Base-by-base conservation (phyloP, 352 stramenopile genomes). In the Pythium volutum region DNA sequence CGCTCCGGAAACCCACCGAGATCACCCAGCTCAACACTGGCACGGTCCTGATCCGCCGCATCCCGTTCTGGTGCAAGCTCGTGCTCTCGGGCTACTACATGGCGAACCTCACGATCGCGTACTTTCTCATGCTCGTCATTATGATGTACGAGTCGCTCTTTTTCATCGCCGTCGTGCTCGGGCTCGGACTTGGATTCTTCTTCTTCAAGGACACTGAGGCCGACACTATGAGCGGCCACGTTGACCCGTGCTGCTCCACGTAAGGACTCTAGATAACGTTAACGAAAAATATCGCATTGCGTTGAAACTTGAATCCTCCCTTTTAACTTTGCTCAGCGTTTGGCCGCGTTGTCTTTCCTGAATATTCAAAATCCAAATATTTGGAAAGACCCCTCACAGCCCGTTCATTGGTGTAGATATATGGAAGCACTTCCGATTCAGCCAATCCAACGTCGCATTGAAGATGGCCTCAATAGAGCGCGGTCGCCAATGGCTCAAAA, bases 111-210 rank as follows among this genome's bases (percentile, higher is more conserved):
- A 74, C 77, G 54, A 69, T 92, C 61, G 84, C 79, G 41, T 94
- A 94, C 74, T 87, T 82, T 43, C 61, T 90, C 68, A 94, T 94
- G 84, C 70, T 94, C n/a, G 52, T 94, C 43, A 83, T 91, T 54
- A 94, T 94, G 84, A 87, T 83, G 61, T 94, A 87, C 70, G 84
- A 94, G 71, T 84, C 75, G 18, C 62, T 86, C n/a, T 75, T 94
- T 55, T 94, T 94, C 64, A 51, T 91, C 34, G 82, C 82, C 9
- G 81, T 89, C 2, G n/a, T 55, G 6, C 29, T 55, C 29, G 48
- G 48, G 39, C 53, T 59, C 9, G 80, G 91, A 46, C 42, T 94
- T 10, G 84, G 84, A 1, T 67, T 94, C 59, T 74, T 79, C 49
- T 62, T 92, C 55, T 94, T 94, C 55, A 94, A 94, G 63, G 81